These are phyloP conservation scores for Cytospora piceicola DNA, from an alignment of 2,329 filamentous ascomycete genomes.

Conservation along the genomic window DNA sequence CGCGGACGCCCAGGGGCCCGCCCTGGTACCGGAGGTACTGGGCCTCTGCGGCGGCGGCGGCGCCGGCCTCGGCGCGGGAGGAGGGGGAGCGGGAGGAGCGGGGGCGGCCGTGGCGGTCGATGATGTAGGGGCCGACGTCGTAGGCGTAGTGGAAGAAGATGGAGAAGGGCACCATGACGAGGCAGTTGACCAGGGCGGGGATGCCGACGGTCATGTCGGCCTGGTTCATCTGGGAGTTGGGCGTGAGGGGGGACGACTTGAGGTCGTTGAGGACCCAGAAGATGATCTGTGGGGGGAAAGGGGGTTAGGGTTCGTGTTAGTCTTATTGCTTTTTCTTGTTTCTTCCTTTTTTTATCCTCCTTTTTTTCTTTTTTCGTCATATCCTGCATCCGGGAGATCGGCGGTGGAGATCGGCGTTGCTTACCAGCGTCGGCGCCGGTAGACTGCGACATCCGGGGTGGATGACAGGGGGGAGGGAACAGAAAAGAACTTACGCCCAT, in stretches of 20 bases:
- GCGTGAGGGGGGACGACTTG: slow-evolving; percentile 27
- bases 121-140: slow-evolving; percentile 34
- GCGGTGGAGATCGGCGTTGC: too few relatives aligned
- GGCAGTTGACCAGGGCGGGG: slow-evolving; percentile 33
- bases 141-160: slow-evolving; percentile 36
- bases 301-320: too few relatives aligned
- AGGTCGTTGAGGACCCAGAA: slow-evolving; percentile 34
- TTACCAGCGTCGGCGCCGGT: too few relatives aligned
- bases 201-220: slow-evolving; percentile 35
- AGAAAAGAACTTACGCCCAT: slow-evolving; percentile 36
- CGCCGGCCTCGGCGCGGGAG: slow-evolving; percentile 19
- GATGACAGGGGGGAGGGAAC: too few relatives aligned
- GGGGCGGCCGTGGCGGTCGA: slow-evolving; percentile 20
- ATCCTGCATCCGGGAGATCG: too few relatives aligned
- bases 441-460: too few relatives aligned
- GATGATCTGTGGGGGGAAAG: slow-evolving; percentile 19
- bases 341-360: too few relatives aligned
- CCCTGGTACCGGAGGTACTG: slow-evolving; percentile 33
- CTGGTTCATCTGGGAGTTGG: slow-evolving; percentile 33
- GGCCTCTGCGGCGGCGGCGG: slow-evolving; percentile 16
- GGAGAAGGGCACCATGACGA: slow-evolving; percentile 37
- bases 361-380: too few relatives aligned
- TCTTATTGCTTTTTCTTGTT: too few relatives aligned
- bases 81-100: too few relatives aligned
- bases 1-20: slow-evolving; percentile 32